Conservation (phyloP, 139 green algal genomes). For the Tetratostichococcus sp. region DNA sequence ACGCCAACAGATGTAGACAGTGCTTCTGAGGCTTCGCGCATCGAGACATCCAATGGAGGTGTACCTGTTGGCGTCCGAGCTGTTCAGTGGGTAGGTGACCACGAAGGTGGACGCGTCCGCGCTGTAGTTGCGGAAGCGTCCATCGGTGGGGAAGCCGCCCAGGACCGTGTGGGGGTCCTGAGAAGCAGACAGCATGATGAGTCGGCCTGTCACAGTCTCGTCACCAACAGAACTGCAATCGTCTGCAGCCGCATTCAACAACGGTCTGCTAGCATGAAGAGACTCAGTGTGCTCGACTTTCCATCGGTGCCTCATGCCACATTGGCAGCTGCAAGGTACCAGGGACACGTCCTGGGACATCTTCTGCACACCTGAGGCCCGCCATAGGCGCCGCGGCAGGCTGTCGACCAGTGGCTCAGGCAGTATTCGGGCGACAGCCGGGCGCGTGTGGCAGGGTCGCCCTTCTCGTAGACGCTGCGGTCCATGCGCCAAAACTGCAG, state of each 20-base stretch:
- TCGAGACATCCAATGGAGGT: no score
- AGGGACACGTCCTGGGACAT: no score
- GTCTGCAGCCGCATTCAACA: no score
- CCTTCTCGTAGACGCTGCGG: constrained; percentile 31
- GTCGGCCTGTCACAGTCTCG: no score
- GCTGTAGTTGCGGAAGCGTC: constrained; percentile 47
- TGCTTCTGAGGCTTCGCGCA: no score
- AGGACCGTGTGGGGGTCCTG: constrained; percentile 77
- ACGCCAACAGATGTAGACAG: no score
- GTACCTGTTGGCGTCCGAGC: constrained; percentile 31
- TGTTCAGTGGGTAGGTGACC: constrained; percentile 70
- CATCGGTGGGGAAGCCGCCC: constrained; percentile 65
- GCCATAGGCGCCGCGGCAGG: constrained; percentile 41
- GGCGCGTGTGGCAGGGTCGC: constrained; percentile 16
- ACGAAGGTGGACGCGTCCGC: constrained; percentile 77
- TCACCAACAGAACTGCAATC: no score
- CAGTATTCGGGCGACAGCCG: constrained; percentile 59
- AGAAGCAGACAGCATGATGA: background rate
- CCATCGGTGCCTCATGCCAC: no score
- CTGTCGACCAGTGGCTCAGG: constrained; percentile 58
- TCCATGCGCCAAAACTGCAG: constrained; percentile 90
- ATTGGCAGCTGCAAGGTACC: no score
- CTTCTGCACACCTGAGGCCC: background rate
- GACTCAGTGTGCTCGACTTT: no score
- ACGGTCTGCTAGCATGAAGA: no score